Evolutionary conservation across 106 monocot species (phyloP).

Genomic region (Triglochin maritima): DNA sequence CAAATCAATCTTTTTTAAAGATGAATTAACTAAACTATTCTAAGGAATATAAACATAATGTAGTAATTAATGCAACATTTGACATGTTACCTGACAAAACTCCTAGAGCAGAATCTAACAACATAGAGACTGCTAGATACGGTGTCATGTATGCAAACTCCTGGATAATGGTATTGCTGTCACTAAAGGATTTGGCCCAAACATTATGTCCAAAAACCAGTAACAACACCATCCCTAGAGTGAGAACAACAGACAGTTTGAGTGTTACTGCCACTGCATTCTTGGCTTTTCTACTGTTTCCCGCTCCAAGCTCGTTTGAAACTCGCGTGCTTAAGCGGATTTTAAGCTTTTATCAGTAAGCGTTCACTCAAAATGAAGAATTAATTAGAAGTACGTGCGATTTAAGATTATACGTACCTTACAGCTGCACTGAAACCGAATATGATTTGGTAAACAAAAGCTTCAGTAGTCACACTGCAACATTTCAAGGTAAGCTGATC

Average conservation of each 20-base stretch:
- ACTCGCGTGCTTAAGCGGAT: slow-evolving; percentile 46
- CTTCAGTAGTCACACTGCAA: slow-evolving; percentile 68
- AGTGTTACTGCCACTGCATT: slow-evolving; percentile 50
- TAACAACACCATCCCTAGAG: slow-evolving; percentile 20
- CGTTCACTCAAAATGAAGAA: neutral
- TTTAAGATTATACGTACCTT: slow-evolving; percentile 32
- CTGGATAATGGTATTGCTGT: slow-evolving; percentile 29
- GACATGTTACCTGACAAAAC: slow-evolving; percentile 54
- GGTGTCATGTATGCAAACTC: slow-evolving; percentile 59
- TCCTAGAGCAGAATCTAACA: slow-evolving; percentile 73
- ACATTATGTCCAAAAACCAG: slow-evolving; percentile 31
- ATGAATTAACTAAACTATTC: too few relatives aligned
- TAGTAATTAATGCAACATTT: neutral
- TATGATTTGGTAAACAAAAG: slow-evolving; percentile 48
- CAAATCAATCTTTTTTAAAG: too few relatives aligned
- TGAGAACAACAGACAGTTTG: slow-evolving; percentile 49
- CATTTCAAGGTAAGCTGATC: too few relatives aligned
- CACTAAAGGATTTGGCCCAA: slow-evolving; percentile 62
- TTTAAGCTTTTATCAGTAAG: neutral
- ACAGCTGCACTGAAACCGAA: slow-evolving; percentile 81
- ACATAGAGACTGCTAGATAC: slow-evolving; percentile 40
- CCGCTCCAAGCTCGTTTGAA: slow-evolving; percentile 69
- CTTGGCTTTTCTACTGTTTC: slow-evolving; percentile 52
- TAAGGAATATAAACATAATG: too few relatives aligned
- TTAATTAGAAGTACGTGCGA: neutral